phyloP scores from a whole-genome alignment of 2,329 filamentous ascomycete species.

The Paecilomyces sp. region DNA sequence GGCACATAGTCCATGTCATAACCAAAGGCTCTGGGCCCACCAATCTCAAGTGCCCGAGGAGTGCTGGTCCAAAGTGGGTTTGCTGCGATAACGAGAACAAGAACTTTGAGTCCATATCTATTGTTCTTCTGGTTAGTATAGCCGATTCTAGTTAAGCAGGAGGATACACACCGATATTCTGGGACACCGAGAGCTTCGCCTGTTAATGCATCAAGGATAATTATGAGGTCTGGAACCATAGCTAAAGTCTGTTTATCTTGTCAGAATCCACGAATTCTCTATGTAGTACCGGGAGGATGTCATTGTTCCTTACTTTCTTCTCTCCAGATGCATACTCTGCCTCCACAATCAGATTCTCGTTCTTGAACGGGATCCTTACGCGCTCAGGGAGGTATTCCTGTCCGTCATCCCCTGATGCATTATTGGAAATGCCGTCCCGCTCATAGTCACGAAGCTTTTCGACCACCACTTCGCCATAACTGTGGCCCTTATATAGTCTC shows the following conservation, averaged over 20 bases:
- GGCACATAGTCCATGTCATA: slow-evolving; percentile 15
- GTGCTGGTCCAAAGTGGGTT: slow-evolving; percentile 44
- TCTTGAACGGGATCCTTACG: slow-evolving; percentile 19
- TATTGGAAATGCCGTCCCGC: slow-evolving; percentile 13
- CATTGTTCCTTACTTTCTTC: slow-evolving; percentile 1
- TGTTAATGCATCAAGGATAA: slow-evolving; percentile 49
- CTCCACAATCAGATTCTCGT: slow-evolving; percentile 19
- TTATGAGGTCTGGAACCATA: slow-evolving; percentile 52
- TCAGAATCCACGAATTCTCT: not conserved
- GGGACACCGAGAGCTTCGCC: slow-evolving; percentile 52
- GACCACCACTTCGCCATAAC: slow-evolving; percentile 35
- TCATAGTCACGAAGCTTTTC: slow-evolving; percentile 22
- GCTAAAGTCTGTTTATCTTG: slow-evolving; percentile 33
- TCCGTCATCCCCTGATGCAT: slow-evolving; percentile 2
- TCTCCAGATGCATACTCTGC: slow-evolving; percentile 7
- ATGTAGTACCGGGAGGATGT: not conserved
- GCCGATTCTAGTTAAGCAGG: slow-evolving; percentile 41
- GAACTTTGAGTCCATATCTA: slow-evolving; percentile 46
- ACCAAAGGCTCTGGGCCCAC: slow-evolving; percentile 35
- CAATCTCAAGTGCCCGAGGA: slow-evolving; percentile 30
- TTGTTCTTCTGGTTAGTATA: slow-evolving; percentile 41
- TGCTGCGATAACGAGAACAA: slow-evolving; percentile 44
- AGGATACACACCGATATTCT: slow-evolving; percentile 39
- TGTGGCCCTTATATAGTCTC: slow-evolving; percentile 13
- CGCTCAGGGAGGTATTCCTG: slow-evolving; percentile 8